Conservation (phyloP, 805 yeast genomes). For the Pichia phayaonensis region DNA sequence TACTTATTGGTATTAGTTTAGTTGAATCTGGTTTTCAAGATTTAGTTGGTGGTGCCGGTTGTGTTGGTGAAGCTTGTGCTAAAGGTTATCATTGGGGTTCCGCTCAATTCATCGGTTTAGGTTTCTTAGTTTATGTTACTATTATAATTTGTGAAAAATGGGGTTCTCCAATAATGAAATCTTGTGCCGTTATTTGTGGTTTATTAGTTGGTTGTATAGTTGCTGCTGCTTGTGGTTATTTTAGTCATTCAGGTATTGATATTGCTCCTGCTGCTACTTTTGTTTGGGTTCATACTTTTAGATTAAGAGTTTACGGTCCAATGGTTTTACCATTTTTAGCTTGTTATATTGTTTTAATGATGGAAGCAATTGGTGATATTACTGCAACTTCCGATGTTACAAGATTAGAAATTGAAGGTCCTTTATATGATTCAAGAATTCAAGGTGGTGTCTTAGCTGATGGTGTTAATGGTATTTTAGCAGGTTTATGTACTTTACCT, state of each 20-base stretch:
- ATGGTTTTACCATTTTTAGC: conserved; percentile 81
- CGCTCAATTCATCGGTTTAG: conserved; percentile 80
- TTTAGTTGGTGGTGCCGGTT: conserved; percentile 83
- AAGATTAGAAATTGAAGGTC: conserved; percentile 76
- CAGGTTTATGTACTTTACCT: conserved; percentile 76
- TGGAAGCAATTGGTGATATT: conserved; percentile 93
- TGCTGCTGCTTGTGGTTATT: conserved; percentile 86
- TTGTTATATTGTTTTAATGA: conserved; percentile 71
- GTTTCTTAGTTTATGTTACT: conserved; percentile 70
- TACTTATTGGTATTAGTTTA: conserved; percentile 69
- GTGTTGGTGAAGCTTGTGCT: conserved; percentile 39
- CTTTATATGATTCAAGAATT: conserved; percentile 69
- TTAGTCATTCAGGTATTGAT: conserved; percentile 47
- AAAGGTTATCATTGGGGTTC: conserved; percentile 67
- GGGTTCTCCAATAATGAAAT: conserved; percentile 92
- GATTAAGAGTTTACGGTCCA: conserved; percentile 71
- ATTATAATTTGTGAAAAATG: conserved; percentile 74
- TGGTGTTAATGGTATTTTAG: conserved; percentile 66
- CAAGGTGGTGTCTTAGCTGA: conserved; percentile 93
- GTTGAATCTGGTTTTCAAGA: conserved; percentile 69
- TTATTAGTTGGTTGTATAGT: conserved; percentile 83
- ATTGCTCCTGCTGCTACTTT: conserved; percentile 78
- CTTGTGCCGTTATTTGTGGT: conserved; percentile 87
- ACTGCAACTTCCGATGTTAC: conserved; percentile 93
- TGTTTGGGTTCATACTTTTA: conserved; percentile 83